These are phyloP conservation scores for Ochetophila trinervis DNA, from an alignment of 306 rosid genomes.

Conservation along the genomic window DNA sequence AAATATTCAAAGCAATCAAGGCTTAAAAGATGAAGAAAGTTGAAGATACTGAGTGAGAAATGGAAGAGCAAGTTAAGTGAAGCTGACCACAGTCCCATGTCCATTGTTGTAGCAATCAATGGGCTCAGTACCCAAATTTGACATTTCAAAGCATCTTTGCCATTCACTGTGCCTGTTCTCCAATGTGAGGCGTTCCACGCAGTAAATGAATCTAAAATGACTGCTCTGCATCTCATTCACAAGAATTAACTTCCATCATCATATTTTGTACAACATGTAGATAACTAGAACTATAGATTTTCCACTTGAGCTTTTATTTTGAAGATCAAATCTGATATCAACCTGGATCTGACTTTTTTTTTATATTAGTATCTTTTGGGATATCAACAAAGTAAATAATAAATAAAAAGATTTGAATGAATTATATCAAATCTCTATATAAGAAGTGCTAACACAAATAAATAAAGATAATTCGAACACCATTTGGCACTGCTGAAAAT, in stretches of 20 bases:
- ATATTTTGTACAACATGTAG: not conserved
- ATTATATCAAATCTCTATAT: too few relatives aligned
- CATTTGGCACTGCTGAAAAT: too few relatives aligned
- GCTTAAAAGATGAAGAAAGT: not conserved
- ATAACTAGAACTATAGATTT: not conserved
- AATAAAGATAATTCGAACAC: too few relatives aligned
- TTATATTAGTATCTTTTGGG: not conserved
- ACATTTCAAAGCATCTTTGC: conserved; percentile 59
- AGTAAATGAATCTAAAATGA: conserved; percentile 64
- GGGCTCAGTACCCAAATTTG: conserved; percentile 49
- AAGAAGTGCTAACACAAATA: too few relatives aligned
- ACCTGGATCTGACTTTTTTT: too few relatives aligned
- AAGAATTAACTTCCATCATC: not conserved
- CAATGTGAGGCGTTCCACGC: conserved; percentile 58
- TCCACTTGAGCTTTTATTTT: too few relatives aligned
- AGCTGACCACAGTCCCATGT: conserved; percentile 52
- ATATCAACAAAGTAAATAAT: not conserved
- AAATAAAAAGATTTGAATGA: not conserved
- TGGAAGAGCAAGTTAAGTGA: not conserved
- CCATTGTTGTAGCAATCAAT: conserved; percentile 70
- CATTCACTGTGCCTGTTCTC: conserved; percentile 41
- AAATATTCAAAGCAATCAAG: not conserved
- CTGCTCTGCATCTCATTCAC: conserved; percentile 29
- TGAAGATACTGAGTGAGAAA: not conserved
- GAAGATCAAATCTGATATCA: too few relatives aligned